A percentile compares a stretch with the other conserved stretches of the same genome.
These are phyloP conservation scores for Luzula sylvatica DNA, from an alignment of 176 grass and related monocot genomes.

Conservation along the genomic window DNA sequence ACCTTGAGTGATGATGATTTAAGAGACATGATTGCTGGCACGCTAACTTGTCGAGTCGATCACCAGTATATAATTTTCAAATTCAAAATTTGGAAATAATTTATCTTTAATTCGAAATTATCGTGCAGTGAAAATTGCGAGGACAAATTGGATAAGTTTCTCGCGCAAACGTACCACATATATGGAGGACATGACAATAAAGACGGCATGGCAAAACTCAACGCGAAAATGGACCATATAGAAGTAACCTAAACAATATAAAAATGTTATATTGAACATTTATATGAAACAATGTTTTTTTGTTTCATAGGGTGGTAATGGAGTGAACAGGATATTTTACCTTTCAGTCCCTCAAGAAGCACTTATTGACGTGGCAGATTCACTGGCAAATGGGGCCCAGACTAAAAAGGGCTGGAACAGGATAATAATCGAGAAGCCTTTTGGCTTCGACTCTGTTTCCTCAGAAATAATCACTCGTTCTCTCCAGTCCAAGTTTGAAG, in stretches of 20 bases:
- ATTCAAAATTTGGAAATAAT: background rate
- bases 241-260: slow-evolving; percentile 38
- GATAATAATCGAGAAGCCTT: slow-evolving; percentile 95
- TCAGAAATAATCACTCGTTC: slow-evolving; percentile 48
- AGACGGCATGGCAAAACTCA: slow-evolving; percentile 78
- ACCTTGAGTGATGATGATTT: slow-evolving; percentile 44
- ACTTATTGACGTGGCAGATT: slow-evolving; percentile 74
- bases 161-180: slow-evolving; percentile 69
- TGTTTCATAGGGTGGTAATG: slow-evolving; percentile 39
- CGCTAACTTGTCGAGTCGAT: slow-evolving; percentile 87
- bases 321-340: slow-evolving; percentile 91
- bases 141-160: slow-evolving; percentile 78
- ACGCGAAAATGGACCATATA: slow-evolving; percentile 55
- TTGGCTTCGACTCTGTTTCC: slow-evolving; percentile 78
- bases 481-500: slow-evolving; percentile 68
- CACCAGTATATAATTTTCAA: slow-evolving; percentile 53
- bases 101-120: background rate
- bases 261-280: background rate
- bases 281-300: slow-evolving; percentile 1
- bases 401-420: slow-evolving; percentile 80
- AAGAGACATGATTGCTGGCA: slow-evolving; percentile 77
- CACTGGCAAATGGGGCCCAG: slow-evolving; percentile 56
- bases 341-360: slow-evolving; percentile 91
- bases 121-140: slow-evolving; percentile 75
- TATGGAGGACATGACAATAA: slow-evolving; percentile 69